Percentiles rank a stretch among this genome's conserved stretches.
Evolutionary conservation across 2,329 filamentous ascomycete species (phyloP).

Genomic region (Chaetoscypha palmicola): DNA sequence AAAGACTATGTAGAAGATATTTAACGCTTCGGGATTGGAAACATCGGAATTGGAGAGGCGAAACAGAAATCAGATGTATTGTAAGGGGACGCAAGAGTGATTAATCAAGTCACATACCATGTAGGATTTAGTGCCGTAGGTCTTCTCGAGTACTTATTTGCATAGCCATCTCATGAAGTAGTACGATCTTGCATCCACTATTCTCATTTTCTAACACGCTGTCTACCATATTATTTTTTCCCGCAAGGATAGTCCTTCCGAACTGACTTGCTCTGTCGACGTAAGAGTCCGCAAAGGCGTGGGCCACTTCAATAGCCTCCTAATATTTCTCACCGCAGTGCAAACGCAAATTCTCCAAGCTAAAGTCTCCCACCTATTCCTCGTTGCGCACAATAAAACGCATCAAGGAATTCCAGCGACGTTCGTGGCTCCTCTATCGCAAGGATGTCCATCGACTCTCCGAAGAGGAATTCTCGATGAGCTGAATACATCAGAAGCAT

Average conservation of each 20-base stretch:
- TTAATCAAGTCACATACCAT: background rate
- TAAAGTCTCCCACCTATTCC: conserved; percentile 21
- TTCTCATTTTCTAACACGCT: conserved; percentile 4
- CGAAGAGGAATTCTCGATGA: conserved; percentile 60
- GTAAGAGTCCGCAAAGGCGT: conserved; percentile 12
- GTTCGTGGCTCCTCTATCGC: conserved; percentile 12
- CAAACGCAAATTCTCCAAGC: conserved; percentile 14
- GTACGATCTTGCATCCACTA: background rate
- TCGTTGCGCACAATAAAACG: conserved; percentile 30
- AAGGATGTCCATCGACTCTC: conserved; percentile 43
- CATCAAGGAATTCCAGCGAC: conserved; percentile 24
- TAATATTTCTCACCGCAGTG: conserved; percentile 17
- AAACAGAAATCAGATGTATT: too few species aligned
- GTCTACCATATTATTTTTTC: conserved; percentile 12
- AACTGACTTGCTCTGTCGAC: conserved; percentile 13
- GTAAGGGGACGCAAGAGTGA: too few species aligned
- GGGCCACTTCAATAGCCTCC: conserved; percentile 15
- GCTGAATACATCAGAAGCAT: too few species aligned
- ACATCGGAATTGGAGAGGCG: too few species aligned
- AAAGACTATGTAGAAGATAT: conserved; percentile 13
- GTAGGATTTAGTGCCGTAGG: conserved; percentile 4
- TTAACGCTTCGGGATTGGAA: background rate
- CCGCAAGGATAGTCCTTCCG: background rate
- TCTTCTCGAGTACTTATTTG: conserved; percentile 2
- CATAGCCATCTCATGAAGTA: conserved; percentile 7